Evolutionary conservation across 2,329 filamentous ascomycete genomes (phyloP).

Genomic region (Ophioceras dolichostomum): DNA sequence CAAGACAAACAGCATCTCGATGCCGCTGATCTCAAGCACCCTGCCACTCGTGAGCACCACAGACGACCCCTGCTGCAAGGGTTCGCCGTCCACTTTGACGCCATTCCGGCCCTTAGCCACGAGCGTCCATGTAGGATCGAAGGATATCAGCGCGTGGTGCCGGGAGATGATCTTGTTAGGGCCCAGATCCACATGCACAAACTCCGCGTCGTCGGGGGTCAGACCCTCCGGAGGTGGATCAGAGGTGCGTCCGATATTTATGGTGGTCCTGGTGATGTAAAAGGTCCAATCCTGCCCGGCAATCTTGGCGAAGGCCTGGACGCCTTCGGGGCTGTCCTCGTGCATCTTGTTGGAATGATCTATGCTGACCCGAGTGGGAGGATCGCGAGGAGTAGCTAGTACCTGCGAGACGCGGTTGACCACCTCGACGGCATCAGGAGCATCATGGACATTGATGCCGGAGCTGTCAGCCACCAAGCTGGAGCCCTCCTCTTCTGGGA

Average conservation of each 20-base stretch:
- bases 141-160: constrained; percentile 63
- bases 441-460: constrained; percentile 27
- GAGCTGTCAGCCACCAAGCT: constrained; percentile 28
- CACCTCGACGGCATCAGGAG: constrained; percentile 38
- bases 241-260: constrained; percentile 63
- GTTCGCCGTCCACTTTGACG: constrained; percentile 65
- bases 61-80: constrained; percentile 54
- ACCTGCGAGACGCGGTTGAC: constrained; percentile 43
- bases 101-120: constrained; percentile 86
- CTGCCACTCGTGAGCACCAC: constrained; percentile 69
- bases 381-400: constrained; percentile 26
- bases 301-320: constrained; percentile 71
- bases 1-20: constrained; percentile 99
- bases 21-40: constrained; percentile 81
- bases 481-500: constrained; percentile 31
- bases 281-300: constrained; percentile 75
- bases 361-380: constrained; percentile 43
- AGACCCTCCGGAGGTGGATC: constrained; percentile 26
- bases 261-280: constrained; percentile 62
- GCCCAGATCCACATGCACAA: constrained; percentile 77
- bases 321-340: constrained; percentile 45
- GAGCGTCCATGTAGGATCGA: constrained; percentile 70
- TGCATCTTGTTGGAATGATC: constrained; percentile 54
- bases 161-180: constrained; percentile 74
- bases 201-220: constrained; percentile 31